Evolutionary conservation across 257 asterid genomes (phyloP).

Genomic region (Solanum chilense): DNA sequence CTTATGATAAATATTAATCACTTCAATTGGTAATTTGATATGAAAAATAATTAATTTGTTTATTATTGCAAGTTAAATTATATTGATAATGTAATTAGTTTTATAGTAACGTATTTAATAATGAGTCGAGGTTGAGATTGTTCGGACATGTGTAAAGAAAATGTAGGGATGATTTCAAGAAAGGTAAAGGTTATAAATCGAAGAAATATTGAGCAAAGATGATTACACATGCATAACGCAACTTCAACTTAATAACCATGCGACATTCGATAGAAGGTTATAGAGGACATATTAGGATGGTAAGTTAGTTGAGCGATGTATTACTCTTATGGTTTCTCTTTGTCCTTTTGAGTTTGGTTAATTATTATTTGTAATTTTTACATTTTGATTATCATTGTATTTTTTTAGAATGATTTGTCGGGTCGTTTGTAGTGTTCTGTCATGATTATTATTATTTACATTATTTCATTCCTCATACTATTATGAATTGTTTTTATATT

Average conservation of each 20-base stretch:
- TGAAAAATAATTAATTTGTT: background rate
- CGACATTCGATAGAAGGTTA: background rate
- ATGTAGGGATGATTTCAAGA: background rate
- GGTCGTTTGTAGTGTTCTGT: no score
- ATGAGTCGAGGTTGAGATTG: background rate
- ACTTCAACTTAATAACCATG: no score
- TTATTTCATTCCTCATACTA: no score
- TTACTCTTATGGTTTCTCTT: background rate
- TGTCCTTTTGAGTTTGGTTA: no score
- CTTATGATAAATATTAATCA: background rate
- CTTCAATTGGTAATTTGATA: background rate
- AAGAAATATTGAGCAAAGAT: background rate
- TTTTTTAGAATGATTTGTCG: no score
- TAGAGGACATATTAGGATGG: background rate
- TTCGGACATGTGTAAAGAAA: no score
- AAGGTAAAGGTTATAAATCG: background rate
- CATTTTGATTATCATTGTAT: no score
- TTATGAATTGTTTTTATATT: background rate
- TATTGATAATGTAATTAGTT: background rate
- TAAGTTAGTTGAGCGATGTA: background rate
- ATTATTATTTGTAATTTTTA: no score
- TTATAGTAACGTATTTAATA: background rate
- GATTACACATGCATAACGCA: rapidly evolving
- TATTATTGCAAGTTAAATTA: background rate
- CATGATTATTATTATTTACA: no score